These are phyloP conservation scores for Telopea speciosissima DNA, from an alignment of 177 flowering plant genomes.

Conservation along the genomic window DNA sequence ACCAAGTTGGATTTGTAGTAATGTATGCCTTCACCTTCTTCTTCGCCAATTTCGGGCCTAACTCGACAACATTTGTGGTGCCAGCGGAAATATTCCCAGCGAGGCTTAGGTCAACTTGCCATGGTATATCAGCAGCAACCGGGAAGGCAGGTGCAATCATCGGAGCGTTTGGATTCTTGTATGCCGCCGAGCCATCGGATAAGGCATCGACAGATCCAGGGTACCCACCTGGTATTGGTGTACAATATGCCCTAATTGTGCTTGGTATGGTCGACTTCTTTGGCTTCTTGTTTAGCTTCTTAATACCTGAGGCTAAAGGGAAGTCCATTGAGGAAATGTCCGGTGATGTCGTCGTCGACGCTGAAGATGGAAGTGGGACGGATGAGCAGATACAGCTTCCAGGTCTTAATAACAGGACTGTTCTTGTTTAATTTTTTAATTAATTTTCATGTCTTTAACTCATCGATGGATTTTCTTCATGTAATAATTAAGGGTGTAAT, in stretches of 20 bases:
- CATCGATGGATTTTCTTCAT: too few species aligned
- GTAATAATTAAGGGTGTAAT: too few species aligned
- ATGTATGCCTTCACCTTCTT: slow-evolving; percentile 20
- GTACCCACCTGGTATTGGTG: too few species aligned
- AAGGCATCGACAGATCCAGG: not conserved
- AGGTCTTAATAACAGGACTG: not conserved
- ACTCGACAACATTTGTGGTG: slow-evolving; percentile 22
- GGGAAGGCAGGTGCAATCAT: slow-evolving; percentile 22
- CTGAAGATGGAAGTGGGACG: not conserved
- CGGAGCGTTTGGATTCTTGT: slow-evolving; percentile 9
- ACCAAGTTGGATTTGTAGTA: slow-evolving; percentile 6
- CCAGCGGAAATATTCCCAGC: slow-evolving; percentile 24
- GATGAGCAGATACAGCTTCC: not conserved
- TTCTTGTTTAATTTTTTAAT: too few species aligned
- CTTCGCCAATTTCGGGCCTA: slow-evolving; percentile 25
- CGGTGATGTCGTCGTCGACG: slow-evolving; percentile 11
- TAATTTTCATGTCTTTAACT: too few species aligned
- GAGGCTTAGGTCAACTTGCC: slow-evolving; percentile 22
- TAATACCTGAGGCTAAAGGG: slow-evolving; percentile 24
- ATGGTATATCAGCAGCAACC: slow-evolving; percentile 24
- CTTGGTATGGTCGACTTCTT: slow-evolving; percentile 15
- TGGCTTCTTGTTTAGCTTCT: slow-evolving; percentile 20
- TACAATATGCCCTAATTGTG: slow-evolving; percentile 6
- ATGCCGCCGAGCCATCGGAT: slow-evolving; percentile 12
- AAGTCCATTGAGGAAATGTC: slow-evolving; percentile 24